Base-by-base conservation (phyloP, 495 filamentous ascomycete genomes). In the Aspergillus bridgeri region DNA sequence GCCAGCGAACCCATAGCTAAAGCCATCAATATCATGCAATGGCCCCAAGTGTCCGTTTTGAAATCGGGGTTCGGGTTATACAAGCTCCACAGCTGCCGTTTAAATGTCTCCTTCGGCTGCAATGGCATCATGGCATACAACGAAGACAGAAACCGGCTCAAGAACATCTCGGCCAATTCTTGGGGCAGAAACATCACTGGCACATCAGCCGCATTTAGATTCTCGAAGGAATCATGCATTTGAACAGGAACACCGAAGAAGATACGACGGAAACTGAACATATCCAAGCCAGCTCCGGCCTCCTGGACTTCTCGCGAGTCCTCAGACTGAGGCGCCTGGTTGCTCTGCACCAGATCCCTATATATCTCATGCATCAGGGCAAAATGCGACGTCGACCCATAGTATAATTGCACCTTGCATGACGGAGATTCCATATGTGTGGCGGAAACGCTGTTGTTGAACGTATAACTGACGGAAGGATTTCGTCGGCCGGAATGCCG, bases 341-440 rank as follows among this genome's bases (percentile, higher is more conserved):
- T 60, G 7, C 69, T 62, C 13, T 38, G 11, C 19, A 74, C 59
- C 11, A 79, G 59, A 43, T 73, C 74, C 7, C 72, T 63, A 51
- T 79, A 76, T 29, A 78, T 66, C 42, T 77, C 69, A 45, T 77
- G 73, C 69, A 78, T 75, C 0, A 79, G 69, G 2, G 75, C 63
- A 54, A 79, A 79, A 53, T 78, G 72, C 5, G 76, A 78, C 0
- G 74, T 72, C 0, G 75, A 71, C 0, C 76, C 76, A 68, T 79
- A 79, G 58, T 77, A 79, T 3, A 79, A 60, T 50, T 77, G 75
- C 38, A 78, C 68, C 53, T 69, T 67, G 55, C 72, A 77, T 22
- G 74, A 78, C 3, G 75, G 69, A 2, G 74, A 75, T n/a, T 71
- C 64, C 70, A 75, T 72, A 51, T 78, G 74, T 3, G 75, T 78